A percentile compares a stretch with the other conserved stretches of the same genome.
phyloP scores from a whole-genome alignment of 2,329 filamentous ascomycete genomes.

The Diaporthe citrichinensis region DNA sequence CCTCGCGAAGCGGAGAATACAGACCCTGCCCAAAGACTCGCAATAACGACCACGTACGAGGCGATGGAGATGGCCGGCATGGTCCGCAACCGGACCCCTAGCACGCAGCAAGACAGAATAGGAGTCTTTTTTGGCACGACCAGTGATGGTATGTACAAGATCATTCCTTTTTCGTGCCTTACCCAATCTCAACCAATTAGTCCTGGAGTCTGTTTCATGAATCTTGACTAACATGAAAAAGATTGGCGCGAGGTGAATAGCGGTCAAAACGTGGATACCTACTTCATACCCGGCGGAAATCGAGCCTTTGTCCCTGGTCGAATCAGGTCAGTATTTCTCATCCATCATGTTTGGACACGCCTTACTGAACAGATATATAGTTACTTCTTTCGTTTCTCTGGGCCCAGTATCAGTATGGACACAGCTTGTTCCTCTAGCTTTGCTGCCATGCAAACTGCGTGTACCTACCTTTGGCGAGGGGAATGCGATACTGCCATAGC shows the following conservation, averaged over 20 bases:
- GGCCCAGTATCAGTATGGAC: conserved; percentile 53
- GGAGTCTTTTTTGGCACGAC: conserved; percentile 76
- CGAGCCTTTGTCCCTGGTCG: conserved; percentile 51
- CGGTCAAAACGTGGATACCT: conserved; percentile 48
- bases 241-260: conserved; percentile 71
- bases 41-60: conserved; percentile 36
- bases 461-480: conserved; percentile 69
- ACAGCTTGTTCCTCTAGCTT: conserved; percentile 56
- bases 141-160: conserved; percentile 54
- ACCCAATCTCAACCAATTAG: rapidly evolving
- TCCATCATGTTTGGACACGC: not conserved
- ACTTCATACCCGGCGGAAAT: conserved; percentile 48
- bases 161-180: not conserved
- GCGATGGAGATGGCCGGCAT: conserved; percentile 61
- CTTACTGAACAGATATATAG: not conserved
- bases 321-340: conserved; percentile 43
- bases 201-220: conserved; percentile 44
- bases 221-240: conserved; percentile 11
- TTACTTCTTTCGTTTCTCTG: conserved; percentile 53
- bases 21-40: conserved; percentile 36
- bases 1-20: conserved; percentile 35
- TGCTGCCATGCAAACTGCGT: conserved; percentile 57
- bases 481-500: conserved; percentile 76
- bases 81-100: conserved; percentile 44
- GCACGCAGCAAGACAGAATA: conserved; percentile 60